phyloP scores from a whole-genome alignment of 1,284 basidiomycete genomes.

The Trametes polyzona region DNA sequence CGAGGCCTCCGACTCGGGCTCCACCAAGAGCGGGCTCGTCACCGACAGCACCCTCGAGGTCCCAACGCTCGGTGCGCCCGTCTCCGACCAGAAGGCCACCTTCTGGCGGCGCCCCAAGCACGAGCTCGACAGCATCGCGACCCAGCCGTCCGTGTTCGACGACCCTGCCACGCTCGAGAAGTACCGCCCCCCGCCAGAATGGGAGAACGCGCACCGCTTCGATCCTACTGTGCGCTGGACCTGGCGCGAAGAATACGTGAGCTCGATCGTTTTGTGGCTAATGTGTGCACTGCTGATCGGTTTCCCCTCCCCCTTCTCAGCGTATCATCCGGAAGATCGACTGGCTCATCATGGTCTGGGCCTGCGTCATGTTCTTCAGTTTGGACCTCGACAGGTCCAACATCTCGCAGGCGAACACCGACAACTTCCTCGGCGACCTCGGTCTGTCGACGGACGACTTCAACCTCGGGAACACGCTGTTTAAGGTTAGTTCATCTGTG shows the following conservation, averaged over 20 bases:
- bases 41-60: constrained; percentile 27
- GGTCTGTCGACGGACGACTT: constrained; percentile 64
- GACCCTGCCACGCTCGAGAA: constrained; percentile 54
- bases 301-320: no score
- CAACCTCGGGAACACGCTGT: constrained; percentile 64
- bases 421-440: constrained; percentile 69
- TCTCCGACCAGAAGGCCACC: constrained; percentile 22
- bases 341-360: constrained; percentile 66
- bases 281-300: not conserved
- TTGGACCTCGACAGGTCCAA: constrained; percentile 60
- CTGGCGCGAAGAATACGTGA: constrained; percentile 62
- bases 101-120: constrained; percentile 32
- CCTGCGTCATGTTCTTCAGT: constrained; percentile 64
- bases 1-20: constrained; percentile 18
- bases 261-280: constrained; percentile 16
- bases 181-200: constrained; percentile 59
- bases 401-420: constrained; percentile 65
- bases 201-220: constrained; percentile 70
- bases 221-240: constrained; percentile 74
- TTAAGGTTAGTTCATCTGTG: constrained; percentile 26
- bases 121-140: constrained; percentile 38
- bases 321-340: constrained; percentile 63
- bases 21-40: constrained; percentile 25
- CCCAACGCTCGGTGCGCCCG: constrained; percentile 33
- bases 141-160: constrained; percentile 42